Conservation (phyloP, 768 basidiomycete species). For the Serendipita sp. region DNA sequence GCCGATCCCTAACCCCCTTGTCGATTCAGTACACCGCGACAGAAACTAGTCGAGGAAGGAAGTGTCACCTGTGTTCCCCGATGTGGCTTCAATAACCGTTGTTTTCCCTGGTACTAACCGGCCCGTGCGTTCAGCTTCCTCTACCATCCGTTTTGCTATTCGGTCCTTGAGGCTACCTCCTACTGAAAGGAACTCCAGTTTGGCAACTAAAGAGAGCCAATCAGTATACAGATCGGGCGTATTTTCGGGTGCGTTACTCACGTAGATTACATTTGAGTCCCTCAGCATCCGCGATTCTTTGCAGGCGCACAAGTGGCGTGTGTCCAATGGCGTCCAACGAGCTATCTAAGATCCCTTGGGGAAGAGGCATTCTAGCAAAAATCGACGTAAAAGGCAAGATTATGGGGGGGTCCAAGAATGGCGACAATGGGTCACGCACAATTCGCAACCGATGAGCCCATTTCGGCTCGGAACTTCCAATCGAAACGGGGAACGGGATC, state of each 20-base stretch:
- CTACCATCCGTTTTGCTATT: conserved; percentile 92
- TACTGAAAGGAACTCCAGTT: conserved; percentile 76
- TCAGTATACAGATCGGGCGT: not conserved
- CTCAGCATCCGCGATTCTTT: conserved; percentile 55
- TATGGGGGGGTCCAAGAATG: too few species aligned
- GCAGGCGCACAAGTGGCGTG: conserved; percentile 78
- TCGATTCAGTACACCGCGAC: not conserved
- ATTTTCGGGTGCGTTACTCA: conserved; percentile 25
- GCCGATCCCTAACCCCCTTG: conserved; percentile 54
- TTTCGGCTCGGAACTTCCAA: not conserved
- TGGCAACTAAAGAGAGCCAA: conserved; percentile 41
- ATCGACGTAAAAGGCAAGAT: not conserved
- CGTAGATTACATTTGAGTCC: conserved; percentile 79
- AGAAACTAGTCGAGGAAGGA: not conserved
- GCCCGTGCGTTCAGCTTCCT: conserved; percentile 81
- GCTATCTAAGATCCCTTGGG: conserved; percentile 39
- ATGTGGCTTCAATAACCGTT: conserved; percentile 88
- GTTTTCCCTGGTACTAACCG: conserved; percentile 72
- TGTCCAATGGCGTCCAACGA: conserved; percentile 78
- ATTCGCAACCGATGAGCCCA: not conserved
- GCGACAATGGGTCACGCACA: too few species aligned
- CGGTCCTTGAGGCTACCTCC: conserved; percentile 94
- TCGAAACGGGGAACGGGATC: too few species aligned
- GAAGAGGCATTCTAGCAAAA: not conserved
- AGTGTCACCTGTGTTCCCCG: conserved; percentile 74